Conservation (phyloP, 441 rosid species). For the Mallotus japonicus region DNA sequence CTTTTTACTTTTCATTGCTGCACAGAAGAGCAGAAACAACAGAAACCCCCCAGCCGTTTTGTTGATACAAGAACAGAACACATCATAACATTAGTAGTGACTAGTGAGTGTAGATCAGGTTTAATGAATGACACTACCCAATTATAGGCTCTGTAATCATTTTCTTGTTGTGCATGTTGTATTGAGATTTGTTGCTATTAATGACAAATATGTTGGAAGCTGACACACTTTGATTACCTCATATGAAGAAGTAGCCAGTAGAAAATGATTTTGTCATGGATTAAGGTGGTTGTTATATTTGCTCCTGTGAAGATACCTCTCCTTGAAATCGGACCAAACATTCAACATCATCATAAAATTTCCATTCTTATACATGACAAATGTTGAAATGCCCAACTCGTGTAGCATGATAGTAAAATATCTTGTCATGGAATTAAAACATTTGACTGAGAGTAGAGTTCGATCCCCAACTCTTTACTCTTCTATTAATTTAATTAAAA, state of each 20-base stretch:
- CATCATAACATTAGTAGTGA: neutral
- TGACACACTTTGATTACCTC: neutral
- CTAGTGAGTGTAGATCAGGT: conserved; percentile 17
- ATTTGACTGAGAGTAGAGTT: too few relatives aligned
- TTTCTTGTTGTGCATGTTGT: neutral
- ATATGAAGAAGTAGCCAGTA: neutral
- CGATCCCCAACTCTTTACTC: too few relatives aligned
- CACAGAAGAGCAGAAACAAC: neutral
- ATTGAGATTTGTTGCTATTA: neutral
- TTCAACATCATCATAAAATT: too few relatives aligned
- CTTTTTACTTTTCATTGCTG: neutral
- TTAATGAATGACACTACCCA: neutral
- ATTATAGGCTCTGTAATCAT: conserved; percentile 6
- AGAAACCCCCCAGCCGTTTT: neutral
- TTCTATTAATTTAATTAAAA: too few relatives aligned
- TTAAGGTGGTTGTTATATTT: neutral
- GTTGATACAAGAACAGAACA: neutral
- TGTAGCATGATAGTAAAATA: too few relatives aligned
- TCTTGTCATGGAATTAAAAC: too few relatives aligned
- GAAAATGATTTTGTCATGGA: neutral
- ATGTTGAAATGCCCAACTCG: too few relatives aligned
- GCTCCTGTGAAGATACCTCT: too few relatives aligned
- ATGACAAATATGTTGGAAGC: neutral
- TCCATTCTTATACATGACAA: too few relatives aligned
- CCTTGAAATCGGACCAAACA: too few relatives aligned